Base-by-base conservation (phyloP, 768 basidiomycete genomes). In the Calocera viscosa region DNA sequence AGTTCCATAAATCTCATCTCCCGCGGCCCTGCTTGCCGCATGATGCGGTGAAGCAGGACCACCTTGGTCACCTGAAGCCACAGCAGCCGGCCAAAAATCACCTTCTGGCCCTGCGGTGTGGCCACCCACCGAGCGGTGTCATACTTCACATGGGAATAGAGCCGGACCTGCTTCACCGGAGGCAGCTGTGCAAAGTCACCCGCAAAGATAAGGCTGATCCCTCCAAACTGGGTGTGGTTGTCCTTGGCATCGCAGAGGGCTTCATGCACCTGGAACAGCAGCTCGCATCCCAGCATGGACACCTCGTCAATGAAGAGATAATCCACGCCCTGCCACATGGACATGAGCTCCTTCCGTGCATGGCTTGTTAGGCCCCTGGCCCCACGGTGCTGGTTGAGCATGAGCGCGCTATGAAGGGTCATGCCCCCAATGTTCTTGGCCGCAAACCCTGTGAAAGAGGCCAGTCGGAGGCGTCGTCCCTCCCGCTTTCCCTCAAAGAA, bases 121-220 rank as follows among this genome's bases (percentile, higher is more conserved):
- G 24, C 22, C 5, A 22, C 12, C 53, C 32, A 11, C 14, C 35
- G 43, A 35, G 26, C 35, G 35, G 14, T 38, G 17, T 24, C 16
- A 32, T 30, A 26, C 22, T n/a, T 33, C 0, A 76, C 74, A 2
- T 76, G 72, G 0, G 28, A 28, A 49, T 71, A 76, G 11, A 80
- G 64, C 0, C 71, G 65, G 0, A 47, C 73, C 3, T 76, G 69
- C 0, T 70, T 68, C 0, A 82, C 74, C 11, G 80, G 80, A 0
- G 79, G 75, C 1, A 79, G 67, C 63, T 82, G 81, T 0, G 75
- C 73, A 67, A 82, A 81, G 66, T 82, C 79, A 0, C 80, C 79
- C 0, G 78, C 77, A 66, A 79, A 79, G 0, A 81, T 78, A 1
- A 81, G 67, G 49, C 77, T 80, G 0, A 81, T 72, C 0, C 78